phyloP scores from a whole-genome alignment of 495 filamentous ascomycete genomes.

The Aspergillus nidulans region DNA sequence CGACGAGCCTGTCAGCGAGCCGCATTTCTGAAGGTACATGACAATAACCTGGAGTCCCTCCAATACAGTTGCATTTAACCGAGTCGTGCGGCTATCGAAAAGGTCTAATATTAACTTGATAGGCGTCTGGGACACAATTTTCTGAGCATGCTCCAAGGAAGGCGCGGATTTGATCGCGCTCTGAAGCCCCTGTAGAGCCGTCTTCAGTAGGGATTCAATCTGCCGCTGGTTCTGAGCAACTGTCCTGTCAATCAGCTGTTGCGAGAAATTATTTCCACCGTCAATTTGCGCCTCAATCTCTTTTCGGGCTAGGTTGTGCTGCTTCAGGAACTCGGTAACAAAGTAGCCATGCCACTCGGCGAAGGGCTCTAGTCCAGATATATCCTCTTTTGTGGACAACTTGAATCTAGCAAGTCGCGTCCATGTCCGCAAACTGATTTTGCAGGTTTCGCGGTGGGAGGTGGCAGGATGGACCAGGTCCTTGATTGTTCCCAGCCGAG shows the following conservation, averaged over 20 bases:
- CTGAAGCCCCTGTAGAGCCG: constrained; percentile 50
- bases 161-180: constrained; percentile 41
- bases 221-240: constrained; percentile 59
- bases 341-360: constrained; percentile 66
- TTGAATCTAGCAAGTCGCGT: constrained; percentile 72
- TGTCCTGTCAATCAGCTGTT: constrained; percentile 48
- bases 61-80: constrained; percentile 34
- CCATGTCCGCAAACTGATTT: constrained; percentile 81
- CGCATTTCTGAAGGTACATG: constrained; percentile 35
- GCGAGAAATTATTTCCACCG: constrained; percentile 37
- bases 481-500: constrained; percentile 64
- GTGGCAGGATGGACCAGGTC: constrained; percentile 71
- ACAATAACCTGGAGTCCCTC: constrained; percentile 35
- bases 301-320: constrained; percentile 54
- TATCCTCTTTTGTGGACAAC: constrained; percentile 53
- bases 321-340: constrained; percentile 49
- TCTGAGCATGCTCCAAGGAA: constrained; percentile 31
- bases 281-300: constrained; percentile 58
- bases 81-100: constrained; percentile 33
- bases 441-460: constrained; percentile 82
- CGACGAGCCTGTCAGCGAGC: constrained; percentile 9
- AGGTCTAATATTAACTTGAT: constrained; percentile 33
- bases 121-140: constrained; percentile 32
- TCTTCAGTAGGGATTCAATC: constrained; percentile 54
- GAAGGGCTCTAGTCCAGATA: constrained; percentile 52